Base-by-base conservation (phyloP, 2,329 filamentous ascomycete genomes). In the Cadophora sp. region DNA sequence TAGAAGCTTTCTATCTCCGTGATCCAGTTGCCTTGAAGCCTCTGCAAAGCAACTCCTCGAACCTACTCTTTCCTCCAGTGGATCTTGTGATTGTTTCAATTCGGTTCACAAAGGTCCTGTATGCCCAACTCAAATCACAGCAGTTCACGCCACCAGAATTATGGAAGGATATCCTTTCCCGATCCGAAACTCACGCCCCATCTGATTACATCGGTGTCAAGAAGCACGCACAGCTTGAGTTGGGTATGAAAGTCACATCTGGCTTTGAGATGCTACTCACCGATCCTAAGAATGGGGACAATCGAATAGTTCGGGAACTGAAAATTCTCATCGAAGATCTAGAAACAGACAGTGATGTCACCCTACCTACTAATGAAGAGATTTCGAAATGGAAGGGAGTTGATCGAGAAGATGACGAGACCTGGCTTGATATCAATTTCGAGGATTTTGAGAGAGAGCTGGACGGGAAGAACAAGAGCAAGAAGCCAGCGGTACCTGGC, bases 351-450 rank as follows among this genome's bases (percentile, higher is more conserved):
- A 69, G 68, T 18, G 74, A 76, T 33, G 74, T 77, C 5, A 73
- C 73, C 30, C 81, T 98, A 0, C 95, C 96, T 0, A 87, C 83
- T 0, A 85, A 97, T 72, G 79, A 83, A 0, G 91, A 95, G n/a
- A 93, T 98, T 11, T 78, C 79, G 30, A 73, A 77, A 1, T 98
- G 96, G 95, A 82, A 84, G 43, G 79, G 83, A 36, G 76, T 76
- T 2, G 79, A 82, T 36, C 84, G 81, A n/a, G 87, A 95, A 59
- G 95, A 98, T 68, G 88, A 94, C 73, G 96, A 98, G 73, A 85
- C 87, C 24, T 99, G 96, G 96, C 83, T 99, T 71, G 90, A 98
- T 73, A 96, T 99, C 66, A 89, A 94, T 75, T 97, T 93, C 72
- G 86, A 91, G 20, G 94, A 97, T 69, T 93, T 99, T 65, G 94